Evolutionary conservation across 2,329 filamentous ascomycete species (phyloP), one percentile per base, ranked within the genome.

Genomic region (Venturia asperata): DNA sequence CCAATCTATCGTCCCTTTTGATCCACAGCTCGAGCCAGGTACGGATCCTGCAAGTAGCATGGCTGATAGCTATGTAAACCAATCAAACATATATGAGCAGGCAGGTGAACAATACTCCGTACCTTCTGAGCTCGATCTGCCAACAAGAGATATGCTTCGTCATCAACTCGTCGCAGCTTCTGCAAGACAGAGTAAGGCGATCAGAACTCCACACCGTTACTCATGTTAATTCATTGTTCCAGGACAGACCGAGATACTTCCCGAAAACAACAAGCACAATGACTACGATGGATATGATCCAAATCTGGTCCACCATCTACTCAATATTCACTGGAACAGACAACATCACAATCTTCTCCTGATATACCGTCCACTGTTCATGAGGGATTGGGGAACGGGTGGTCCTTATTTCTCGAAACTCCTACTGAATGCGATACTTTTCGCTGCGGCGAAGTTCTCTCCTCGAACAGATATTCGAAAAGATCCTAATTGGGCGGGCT

Each of bases 391-490:
- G 80, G 80, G 80, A 61, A 77, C 77, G 43, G 72, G 75, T 9
- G 83, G 83, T 0, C 80, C 79, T 0, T 83, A 83, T 69, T 85
- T 82, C 67, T 83, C 82, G 0, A 79, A 82, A 47, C 73, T 82
- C 1, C 73, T 85, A 2, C 74, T 85, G 2, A 83, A 84, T 67
- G 81, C 82, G 0, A 79, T 85, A 0, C 75, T 81, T 47, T 81
- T 77, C 62, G 72, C 72, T 5, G 72, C 74, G 0, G 71, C 75
- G 3, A 81, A 81, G 64, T 80, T 79, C 66, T 78, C 76, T 52
- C 74, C 75, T 0, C 71, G 78, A 0, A 69, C 73, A 0, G 77
- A 80, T 43, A 74, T 82, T 0, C 76, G 80, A 0, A 74, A 74
- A n/a, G 76, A 81, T 45, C 73, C 75, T 0, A 69, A 74, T 2